Evolutionary conservation across 2,329 filamentous ascomycete genomes (phyloP), one percentile per base, ranked within the genome.

Genomic region (Nemania abortiva): DNA sequence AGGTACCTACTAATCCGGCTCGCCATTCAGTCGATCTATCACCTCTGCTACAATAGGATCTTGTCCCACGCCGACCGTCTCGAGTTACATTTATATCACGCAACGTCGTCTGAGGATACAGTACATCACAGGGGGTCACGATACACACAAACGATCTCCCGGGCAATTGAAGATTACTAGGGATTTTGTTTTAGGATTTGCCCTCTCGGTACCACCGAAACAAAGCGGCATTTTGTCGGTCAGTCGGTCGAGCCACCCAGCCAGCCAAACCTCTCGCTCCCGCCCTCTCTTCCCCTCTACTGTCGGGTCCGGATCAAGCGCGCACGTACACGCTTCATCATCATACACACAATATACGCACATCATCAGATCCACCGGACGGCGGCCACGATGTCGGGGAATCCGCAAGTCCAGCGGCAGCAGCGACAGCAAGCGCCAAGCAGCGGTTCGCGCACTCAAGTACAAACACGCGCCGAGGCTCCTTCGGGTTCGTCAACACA

Each of bases 401-500:
- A 67, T 34, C 52, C 54, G 27, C 58, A 7, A n/a, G 7, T 1
- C 10, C 66, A 68, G 54, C 39, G 37, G n/a, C n/a, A n/a, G 20
- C 60, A 62, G 55, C 70, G 47, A 3, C 68, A 59, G 39, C 54
- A 59, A 49, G 53, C n/a, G 31, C 29, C 59, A 9, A 10, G 34
- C 55, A 29, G 64, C 29, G 55, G 61, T 58, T 57, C 64, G 39
- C 66, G 37, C n/a, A 66, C 70, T 15, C 69, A 69, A 15, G 54
- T 61, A 6, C 69, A 67, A n/a, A 34, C 54, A 24, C 60, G 3
- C 11, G 34, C 37, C 39, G 60, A 59, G 29, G 18, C 66, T 6
- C n/a, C 53, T 5, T 67, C 66, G 10, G 78, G 69, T 67, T 75
- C 68, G 31, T 74, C 66, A 64, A 77, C 73, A 11, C 78, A 74